Percentiles rank a stretch among this genome's conserved stretches.
phyloP scores from a whole-genome alignment of 192 early-diverging fungal species.

The Polychytrium aggregatum region DNA sequence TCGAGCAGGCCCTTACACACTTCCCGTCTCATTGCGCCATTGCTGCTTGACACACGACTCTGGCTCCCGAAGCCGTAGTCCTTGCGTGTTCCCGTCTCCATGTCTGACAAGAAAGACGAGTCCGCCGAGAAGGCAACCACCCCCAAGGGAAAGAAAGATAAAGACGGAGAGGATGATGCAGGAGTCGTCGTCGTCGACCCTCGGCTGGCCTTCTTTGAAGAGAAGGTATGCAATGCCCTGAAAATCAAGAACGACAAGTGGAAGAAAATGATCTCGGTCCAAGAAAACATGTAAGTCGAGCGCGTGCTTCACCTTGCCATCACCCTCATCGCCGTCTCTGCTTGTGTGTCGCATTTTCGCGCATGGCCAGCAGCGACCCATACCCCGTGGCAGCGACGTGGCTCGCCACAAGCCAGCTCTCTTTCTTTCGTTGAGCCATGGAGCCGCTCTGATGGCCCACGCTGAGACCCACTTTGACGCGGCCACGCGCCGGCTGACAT shows the following conservation, averaged over 20 bases:
- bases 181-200: conserved; percentile 31
- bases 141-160: conserved; percentile 32
- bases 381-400: too few species aligned
- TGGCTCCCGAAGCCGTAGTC: too few species aligned
- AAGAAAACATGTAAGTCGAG: conserved; percentile 37
- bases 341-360: too few species aligned
- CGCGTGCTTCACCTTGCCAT: neutral
- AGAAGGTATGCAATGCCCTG: conserved; percentile 35
- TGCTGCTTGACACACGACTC: too few species aligned
- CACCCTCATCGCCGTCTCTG: neutral
- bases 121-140: neutral
- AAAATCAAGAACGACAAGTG: conserved; percentile 53
- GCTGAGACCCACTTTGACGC: neutral
- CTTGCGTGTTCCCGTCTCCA: too few species aligned
- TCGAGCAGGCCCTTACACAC: too few species aligned
- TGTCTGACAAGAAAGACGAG: too few species aligned
- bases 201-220: conserved; percentile 48
- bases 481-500: neutral
- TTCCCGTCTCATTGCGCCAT: too few species aligned
- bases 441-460: too few species aligned
- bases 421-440: too few species aligned
- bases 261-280: conserved; percentile 38
- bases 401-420: too few species aligned
- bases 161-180: conserved; percentile 28
- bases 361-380: too few species aligned